phyloP scores from a whole-genome alignment of 1,284 basidiomycete genomes.

The Abortiporus biennis region DNA sequence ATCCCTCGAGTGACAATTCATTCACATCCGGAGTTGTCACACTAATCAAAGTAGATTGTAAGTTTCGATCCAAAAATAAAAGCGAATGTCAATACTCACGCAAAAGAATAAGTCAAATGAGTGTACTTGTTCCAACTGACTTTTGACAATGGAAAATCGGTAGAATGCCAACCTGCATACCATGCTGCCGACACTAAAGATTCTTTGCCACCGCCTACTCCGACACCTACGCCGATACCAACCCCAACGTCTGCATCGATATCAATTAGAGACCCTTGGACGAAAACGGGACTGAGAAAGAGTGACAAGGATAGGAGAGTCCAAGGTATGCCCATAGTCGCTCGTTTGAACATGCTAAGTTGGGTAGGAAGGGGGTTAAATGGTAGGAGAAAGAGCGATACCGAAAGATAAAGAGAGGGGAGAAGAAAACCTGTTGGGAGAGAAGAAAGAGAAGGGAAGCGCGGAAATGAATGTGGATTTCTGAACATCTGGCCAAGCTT shows the following conservation, averaged over 20 bases:
- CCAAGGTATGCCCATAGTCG: no score
- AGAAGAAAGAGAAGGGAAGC: no score
- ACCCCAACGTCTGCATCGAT: background rate
- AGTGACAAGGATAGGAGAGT: background rate
- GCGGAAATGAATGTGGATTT: no score
- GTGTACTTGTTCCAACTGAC: slow-evolving; percentile 61
- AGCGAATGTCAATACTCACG: slow-evolving; percentile 32
- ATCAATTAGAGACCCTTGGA: background rate
- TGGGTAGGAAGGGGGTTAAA: no score
- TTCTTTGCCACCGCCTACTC: slow-evolving; percentile 23
- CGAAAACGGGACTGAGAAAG: background rate
- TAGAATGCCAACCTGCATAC: slow-evolving; percentile 59
- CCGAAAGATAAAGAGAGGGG: no score
- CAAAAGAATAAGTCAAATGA: slow-evolving; percentile 60
- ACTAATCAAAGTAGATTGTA: slow-evolving; percentile 10
- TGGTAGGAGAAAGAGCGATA: no score
- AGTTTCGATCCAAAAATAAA: background rate
- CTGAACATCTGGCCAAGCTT: no score
- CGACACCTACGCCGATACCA: background rate
- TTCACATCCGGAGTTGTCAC: slow-evolving; percentile 17
- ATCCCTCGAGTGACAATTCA: slow-evolving; percentile 17
- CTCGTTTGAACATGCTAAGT: no score
- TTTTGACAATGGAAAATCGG: slow-evolving; percentile 38
- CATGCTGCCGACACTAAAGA: slow-evolving; percentile 51
- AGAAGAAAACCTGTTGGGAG: no score